Base-by-base conservation (phyloP, 2,329 filamentous ascomycete genomes). In the Phialocephala subalpina region DNA sequence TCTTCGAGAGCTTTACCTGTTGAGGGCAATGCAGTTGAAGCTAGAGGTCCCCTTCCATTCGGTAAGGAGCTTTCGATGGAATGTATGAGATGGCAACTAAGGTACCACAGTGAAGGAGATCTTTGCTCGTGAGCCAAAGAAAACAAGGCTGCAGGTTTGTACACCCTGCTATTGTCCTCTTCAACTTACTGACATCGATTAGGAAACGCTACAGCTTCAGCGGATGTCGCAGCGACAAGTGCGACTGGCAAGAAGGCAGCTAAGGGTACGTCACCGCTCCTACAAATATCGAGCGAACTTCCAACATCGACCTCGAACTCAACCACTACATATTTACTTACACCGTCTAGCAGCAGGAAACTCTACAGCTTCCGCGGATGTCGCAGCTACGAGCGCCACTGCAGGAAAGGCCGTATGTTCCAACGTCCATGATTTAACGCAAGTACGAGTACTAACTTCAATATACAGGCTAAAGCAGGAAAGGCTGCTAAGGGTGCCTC, bases 1-100 rank as follows among this genome's bases (percentile, higher is more conserved):
- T 77, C 76, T 49, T 73, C 76, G 56, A 68, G 69, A 65, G 73
- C 71, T 58, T 60, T 76, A 29, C 72, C 73, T 45, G 65, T 33
- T 38, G n/a, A 42, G 25, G 62, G 58, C 33, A 56, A 68, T 57
- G 57, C 56, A 27, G 20, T 76, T 38, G 62, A 62, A 42, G 73
- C 69, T 18, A 67, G 73, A 65, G 56, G 52, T 16, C 70, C 70
- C 66, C 70, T 69, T n/a, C 61, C 67, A 59, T 56, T 64, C 59
- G 58, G 70, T 62, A 63, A 60, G 56, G 18, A 36, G 1, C 20
- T 2, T 11, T 16, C 11, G 20, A 25, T 63, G 2, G 18, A 14
- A 1, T 25, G 53, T 56, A 56, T 20, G 3, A 3, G 8, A 53
- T 22, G 8, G 38, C 38, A 3, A 27, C 55, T 69, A 63, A 70